Conservation (phyloP, 331 rosid species). For the Pyrus hybrid region DNA sequence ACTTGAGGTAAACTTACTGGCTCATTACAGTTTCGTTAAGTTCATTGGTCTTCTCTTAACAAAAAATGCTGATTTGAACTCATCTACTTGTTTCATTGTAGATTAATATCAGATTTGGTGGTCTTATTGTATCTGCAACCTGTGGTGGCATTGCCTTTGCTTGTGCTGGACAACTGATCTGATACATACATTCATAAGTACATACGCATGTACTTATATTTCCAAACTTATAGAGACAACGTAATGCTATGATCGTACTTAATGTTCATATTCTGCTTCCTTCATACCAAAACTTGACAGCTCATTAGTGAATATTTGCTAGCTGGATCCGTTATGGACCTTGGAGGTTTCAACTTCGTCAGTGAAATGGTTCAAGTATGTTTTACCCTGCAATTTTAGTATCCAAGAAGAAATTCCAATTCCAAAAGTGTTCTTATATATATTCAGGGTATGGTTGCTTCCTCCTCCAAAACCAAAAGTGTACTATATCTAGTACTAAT, state of each 20-base stretch:
- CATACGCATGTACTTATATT: background rate
- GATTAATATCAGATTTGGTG: conserved; percentile 91
- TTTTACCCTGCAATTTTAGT: conserved; percentile 8
- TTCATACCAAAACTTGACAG: conserved; percentile 34
- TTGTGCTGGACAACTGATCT: conserved; percentile 97
- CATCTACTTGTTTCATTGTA: too few relatives aligned
- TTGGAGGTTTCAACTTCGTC: conserved; percentile 87
- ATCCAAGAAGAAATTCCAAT: background rate
- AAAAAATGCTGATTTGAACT: too few relatives aligned
- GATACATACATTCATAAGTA: conserved; percentile 13
- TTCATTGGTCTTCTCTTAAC: too few relatives aligned
- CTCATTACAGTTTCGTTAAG: background rate
- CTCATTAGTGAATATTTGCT: conserved; percentile 94
- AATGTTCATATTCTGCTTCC: conserved; percentile 7
- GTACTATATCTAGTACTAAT: too few relatives aligned
- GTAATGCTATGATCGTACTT: background rate
- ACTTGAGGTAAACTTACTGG: conserved; percentile 50
- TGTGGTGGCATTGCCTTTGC: conserved; percentile 99
- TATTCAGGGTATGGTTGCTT: too few relatives aligned
- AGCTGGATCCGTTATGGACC: conserved; percentile 91
- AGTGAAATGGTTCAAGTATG: conserved; percentile 98
- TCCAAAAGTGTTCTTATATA: too few relatives aligned
- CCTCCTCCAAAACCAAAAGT: too few relatives aligned
- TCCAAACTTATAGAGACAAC: background rate
- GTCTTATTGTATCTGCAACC: conserved; percentile 92